Evolutionary conservation across 805 yeast genomes (phyloP), one percentile per base, ranked within the genome.

Genomic region (Yarrowia yakushimensis): DNA sequence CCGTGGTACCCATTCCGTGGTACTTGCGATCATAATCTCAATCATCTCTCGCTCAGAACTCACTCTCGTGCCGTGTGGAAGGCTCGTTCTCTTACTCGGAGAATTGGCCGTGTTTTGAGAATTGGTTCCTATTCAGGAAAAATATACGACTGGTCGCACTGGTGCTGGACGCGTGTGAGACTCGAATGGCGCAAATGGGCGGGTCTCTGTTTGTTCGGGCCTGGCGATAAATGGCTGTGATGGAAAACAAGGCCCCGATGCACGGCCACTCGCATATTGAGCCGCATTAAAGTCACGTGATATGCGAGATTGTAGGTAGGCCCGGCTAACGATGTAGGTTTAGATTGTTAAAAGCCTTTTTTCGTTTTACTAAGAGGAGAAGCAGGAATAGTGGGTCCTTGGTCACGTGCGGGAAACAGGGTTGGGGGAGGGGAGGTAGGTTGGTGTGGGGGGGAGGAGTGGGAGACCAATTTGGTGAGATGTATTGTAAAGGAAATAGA

Each of bases 281-380:
- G 52, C 52, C 52, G 52, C 52, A 45, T 45, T 30, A 20, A 5
- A 45, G 52, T 45, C 52, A 45, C 52, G 52, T 45, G 52, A n/a
- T 45, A 45, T 30, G 52, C 52, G 36, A 45, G 52, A 45, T 45
- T 45, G 52, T 45, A 36, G 22, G 12, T 28, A 20, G 20, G 27
- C 30, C 30, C 20, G 17, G 36, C 27, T 20, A 45, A 7, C 18
- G 15, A 45, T 30, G 20, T 45, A 45, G 52, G 36, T 30, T 27
- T 25, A 10, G 10, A 17, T 11, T 27, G n/a, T 25, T 18, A 23
- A 12, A 37, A 20, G 13, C 22, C 22, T n/a, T n/a, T n/a, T n/a
- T n/a, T n/a, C n/a, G n/a, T n/a, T n/a, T n/a, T n/a, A n/a, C n/a
- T n/a, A n/a, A n/a, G n/a, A n/a, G n/a, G n/a, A n/a, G n/a, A n/a